These are phyloP conservation scores for Pythium insidiosum DNA, from an alignment of 352 stramenopile species.

Conservation along the genomic window DNA sequence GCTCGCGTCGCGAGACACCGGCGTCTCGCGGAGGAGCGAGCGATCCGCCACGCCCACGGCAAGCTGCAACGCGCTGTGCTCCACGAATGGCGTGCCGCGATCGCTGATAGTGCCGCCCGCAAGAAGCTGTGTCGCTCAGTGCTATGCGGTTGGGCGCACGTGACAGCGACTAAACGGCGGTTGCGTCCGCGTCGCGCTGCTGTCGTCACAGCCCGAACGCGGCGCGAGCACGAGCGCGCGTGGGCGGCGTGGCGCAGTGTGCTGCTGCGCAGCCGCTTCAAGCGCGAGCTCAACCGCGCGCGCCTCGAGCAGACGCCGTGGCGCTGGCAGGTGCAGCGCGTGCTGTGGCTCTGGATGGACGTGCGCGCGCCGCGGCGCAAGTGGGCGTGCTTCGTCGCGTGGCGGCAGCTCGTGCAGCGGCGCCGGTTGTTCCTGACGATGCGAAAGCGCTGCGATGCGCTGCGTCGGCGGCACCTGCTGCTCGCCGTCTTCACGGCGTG, in stretches of 20 bases:
- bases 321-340: constrained; percentile 34
- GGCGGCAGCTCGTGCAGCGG: constrained; percentile 32
- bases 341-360: constrained; percentile 44
- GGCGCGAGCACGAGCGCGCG: constrained; percentile 16
- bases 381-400: constrained; percentile 38
- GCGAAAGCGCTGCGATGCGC: constrained; percentile 25
- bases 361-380: constrained; percentile 14
- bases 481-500: constrained; percentile 43
- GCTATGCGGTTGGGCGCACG: constrained; percentile 19
- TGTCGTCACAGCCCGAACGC: constrained; percentile 8
- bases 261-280: constrained; percentile 45
- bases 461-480: constrained; percentile 31
- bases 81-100: constrained; percentile 35
- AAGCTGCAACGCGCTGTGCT: constrained; percentile 15
- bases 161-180: constrained; percentile 23
- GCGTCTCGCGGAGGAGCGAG: constrained; percentile 9
- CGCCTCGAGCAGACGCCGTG: constrained; percentile 39
- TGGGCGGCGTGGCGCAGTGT: constrained; percentile 44
- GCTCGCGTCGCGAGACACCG: constrained; percentile 9
- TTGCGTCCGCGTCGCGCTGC: constrained; percentile 30
- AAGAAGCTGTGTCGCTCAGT: constrained; percentile 35
- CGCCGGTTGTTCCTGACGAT: constrained; percentile 43
- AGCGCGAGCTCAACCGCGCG: constrained; percentile 40
- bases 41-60: constrained; percentile 11
- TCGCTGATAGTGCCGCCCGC: constrained; percentile 25